These are phyloP conservation scores for Dictyophora rubrovolvata DNA, from an alignment of 768 basidiomycete genomes.

Conservation along the genomic window DNA sequence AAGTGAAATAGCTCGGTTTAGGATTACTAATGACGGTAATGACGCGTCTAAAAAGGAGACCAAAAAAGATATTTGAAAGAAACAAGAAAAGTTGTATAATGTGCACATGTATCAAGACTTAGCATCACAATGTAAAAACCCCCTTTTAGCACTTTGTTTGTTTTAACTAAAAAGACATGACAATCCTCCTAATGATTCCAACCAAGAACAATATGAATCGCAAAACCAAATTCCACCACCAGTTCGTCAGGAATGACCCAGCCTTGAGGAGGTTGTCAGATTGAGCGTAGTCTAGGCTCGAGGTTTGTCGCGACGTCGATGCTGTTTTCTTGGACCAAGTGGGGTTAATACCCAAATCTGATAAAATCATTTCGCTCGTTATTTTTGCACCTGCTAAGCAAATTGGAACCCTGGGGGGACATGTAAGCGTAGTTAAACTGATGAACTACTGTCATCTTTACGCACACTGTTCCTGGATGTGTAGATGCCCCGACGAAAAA, in stretches of 20 bases:
- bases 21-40: neutral
- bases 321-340: neutral
- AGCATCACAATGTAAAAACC: no score
- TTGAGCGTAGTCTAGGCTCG: no score
- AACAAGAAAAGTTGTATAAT: neutral
- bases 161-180: no score
- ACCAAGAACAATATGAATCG: no score
- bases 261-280: no score
- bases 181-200: no score
- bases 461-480: constrained; percentile 32
- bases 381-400: constrained; percentile 29
- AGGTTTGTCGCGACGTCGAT: neutral
- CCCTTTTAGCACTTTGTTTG: no score
- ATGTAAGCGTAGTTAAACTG: no score
- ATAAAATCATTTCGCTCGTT: constrained; percentile 8
- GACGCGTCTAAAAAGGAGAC: neutral
- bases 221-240: no score
- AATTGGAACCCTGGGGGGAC: constrained; percentile 21
- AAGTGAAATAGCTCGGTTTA: neutral
- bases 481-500: constrained; percentile 34
- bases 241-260: no score
- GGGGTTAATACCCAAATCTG: neutral
- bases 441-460: no score
- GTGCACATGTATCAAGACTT: no score
- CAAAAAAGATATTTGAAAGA: neutral